These are phyloP conservation scores for Sedum album DNA, from an alignment of 164 flowering plant species.

Conservation along the genomic window DNA sequence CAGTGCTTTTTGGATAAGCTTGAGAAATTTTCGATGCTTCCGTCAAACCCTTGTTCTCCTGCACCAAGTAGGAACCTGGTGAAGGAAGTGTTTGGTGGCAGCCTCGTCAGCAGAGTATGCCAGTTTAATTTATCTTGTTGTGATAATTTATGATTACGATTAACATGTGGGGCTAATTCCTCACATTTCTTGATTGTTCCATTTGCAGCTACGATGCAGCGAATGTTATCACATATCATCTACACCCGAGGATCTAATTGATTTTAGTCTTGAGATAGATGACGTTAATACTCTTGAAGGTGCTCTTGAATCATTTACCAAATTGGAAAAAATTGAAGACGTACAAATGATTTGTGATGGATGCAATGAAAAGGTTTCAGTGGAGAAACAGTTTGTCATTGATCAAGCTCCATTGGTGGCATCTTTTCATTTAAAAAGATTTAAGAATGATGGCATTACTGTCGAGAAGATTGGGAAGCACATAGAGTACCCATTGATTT, in stretches of 20 bases:
- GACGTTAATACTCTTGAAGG: slow-evolving; percentile 41
- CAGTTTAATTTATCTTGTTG: neutral
- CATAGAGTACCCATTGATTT: slow-evolving; percentile 60
- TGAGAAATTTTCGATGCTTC: slow-evolving; percentile 20
- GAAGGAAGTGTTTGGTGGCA: slow-evolving; percentile 69
- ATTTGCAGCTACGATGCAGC: slow-evolving; percentile 73
- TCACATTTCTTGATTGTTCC: neutral
- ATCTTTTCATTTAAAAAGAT: slow-evolving; percentile 82
- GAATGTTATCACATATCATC: slow-evolving; percentile 63
- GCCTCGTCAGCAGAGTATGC: slow-evolving; percentile 69
- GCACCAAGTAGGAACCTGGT: slow-evolving; percentile 37
- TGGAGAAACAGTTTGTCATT: slow-evolving; percentile 70
- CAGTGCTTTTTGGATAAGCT: slow-evolving; percentile 73
- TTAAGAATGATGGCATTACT: slow-evolving; percentile 51
- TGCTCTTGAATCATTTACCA: slow-evolving; percentile 77
- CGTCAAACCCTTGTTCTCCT: slow-evolving; percentile 8
- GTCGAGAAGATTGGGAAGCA: slow-evolving; percentile 69
- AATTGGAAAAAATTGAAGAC: slow-evolving; percentile 69
- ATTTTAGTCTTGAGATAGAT: slow-evolving; percentile 84
- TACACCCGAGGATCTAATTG: slow-evolving; percentile 61
- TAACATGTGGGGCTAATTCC: neutral
- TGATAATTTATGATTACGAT: neutral
- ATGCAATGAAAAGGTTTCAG: slow-evolving; percentile 52
- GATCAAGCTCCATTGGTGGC: slow-evolving; percentile 57
- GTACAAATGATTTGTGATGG: slow-evolving; percentile 56